phyloP scores from a whole-genome alignment of 1,139 yeast genomes.

The Taphrina flavorubra region DNA sequence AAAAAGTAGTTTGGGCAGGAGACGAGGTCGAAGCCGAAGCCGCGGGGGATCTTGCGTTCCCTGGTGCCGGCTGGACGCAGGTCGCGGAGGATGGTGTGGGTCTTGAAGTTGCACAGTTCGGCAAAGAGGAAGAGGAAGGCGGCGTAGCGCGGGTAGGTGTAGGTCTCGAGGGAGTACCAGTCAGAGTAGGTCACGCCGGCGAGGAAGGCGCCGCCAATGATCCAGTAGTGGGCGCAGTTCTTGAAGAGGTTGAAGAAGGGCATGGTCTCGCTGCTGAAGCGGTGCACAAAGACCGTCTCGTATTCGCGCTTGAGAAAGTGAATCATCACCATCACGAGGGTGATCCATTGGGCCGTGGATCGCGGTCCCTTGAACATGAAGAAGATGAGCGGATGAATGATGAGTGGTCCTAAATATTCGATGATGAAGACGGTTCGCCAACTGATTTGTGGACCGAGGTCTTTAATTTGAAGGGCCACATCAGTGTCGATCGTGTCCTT shows the following conservation, averaged over 20 bases:
- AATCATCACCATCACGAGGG: slow-evolving; percentile 59
- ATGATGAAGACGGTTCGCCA: slow-evolving; percentile 87
- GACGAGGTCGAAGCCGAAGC: slow-evolving; percentile 58
- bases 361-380: slow-evolving; percentile 38
- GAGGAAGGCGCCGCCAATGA: slow-evolving; percentile 75
- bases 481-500: slow-evolving; percentile 47
- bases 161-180: slow-evolving; percentile 46
- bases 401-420: slow-evolving; percentile 87
- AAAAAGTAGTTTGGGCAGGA: slow-evolving; percentile 85
- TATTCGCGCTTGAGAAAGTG: slow-evolving; percentile 88
- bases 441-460: slow-evolving; percentile 88
- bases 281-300: slow-evolving; percentile 83
- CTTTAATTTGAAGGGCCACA: slow-evolving; percentile 64
- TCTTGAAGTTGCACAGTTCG: slow-evolving; percentile 72
- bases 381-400: slow-evolving; percentile 76
- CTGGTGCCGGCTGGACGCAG: slow-evolving; percentile 60
- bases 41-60: slow-evolving; percentile 60
- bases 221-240: slow-evolving; percentile 90
- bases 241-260: slow-evolving; percentile 85
- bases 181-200: slow-evolving; percentile 77
- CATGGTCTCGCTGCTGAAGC: slow-evolving; percentile 88
- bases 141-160: slow-evolving; percentile 44
- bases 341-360: slow-evolving; percentile 32
- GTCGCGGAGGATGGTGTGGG: slow-evolving; percentile 67
- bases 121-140: slow-evolving; percentile 62